Base-by-base conservation (phyloP, 495 filamentous ascomycete species). In the Podospora anserina region DNA sequence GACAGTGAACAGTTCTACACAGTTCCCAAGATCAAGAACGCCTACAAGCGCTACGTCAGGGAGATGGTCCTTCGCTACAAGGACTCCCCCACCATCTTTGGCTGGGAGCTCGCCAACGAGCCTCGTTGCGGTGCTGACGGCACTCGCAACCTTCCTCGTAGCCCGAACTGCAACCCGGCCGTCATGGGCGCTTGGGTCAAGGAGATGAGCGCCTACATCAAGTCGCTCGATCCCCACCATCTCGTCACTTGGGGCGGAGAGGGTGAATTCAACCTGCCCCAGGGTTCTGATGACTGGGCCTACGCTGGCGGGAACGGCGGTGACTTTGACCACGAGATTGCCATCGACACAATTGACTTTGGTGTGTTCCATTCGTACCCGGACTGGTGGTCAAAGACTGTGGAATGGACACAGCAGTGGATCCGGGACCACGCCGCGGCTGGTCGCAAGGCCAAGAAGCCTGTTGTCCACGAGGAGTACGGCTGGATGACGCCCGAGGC, bases 401-500 rank as follows among this genome's bases (percentile, higher is more conserved):
- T 72, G 30, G 76, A 73, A 54, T 82, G 79, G 81, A 85, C 84
- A 6, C 82, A 82, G 54, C 78, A 80, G 61, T 91, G 89, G 89
- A 82, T 91, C 67, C 77, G 76, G 4, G 82, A 88, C 62, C 89
- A 92, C 67, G 87, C 84, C 2, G 80, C 77, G 0, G 81, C 85
- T 1, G 88, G 86, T 65, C 77, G 77, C 44, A 82, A 81, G 11
- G 83, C 81, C 9, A 83, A 83, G 23, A 91, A 91, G 77, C 88
- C 90, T 0, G 89, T 90, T 56, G 79, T 91, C 23, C 82, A 89
- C 62, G 89, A 92, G 70, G 90, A 91, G 74, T 91, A 91, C 69
- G 88, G 88, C 68, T 81, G 72, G 70, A 72, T 84, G 55, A 82
- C 77, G 2, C 73, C 78, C 56, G 76, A 80, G 71, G 59, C 69